phyloP scores from a whole-genome alignment of 805 yeast species.

The Millerozyma acaciae region DNA sequence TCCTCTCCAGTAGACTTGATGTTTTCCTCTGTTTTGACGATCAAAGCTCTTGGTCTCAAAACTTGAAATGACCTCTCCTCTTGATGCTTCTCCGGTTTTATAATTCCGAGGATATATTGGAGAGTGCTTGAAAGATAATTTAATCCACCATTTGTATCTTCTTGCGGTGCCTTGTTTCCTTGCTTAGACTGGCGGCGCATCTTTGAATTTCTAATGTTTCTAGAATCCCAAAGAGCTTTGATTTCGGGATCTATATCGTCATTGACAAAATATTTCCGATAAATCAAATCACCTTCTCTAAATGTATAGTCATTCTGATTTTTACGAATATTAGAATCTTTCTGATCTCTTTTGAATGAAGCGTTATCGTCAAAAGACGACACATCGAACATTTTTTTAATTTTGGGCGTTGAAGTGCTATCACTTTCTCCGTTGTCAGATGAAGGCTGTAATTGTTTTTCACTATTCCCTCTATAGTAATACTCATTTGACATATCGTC shows the following conservation, averaged over 20 bases:
- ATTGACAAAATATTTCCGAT: slow-evolving; percentile 35
- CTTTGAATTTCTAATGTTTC: slow-evolving; percentile 22
- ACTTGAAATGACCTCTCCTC: slow-evolving; percentile 28
- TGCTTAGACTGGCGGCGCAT: background rate
- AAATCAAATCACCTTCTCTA: slow-evolving; percentile 57
- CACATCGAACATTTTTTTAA: background rate
- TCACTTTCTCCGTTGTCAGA: background rate
- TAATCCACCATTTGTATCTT: background rate
- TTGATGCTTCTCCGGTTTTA: background rate
- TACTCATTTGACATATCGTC: slow-evolving; percentile 9
- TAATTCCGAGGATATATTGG: background rate
- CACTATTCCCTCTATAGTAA: slow-evolving; percentile 14
- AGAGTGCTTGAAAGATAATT: background rate
- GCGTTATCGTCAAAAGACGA: background rate
- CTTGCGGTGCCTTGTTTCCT: background rate
- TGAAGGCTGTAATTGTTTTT: slow-evolving; percentile 6
- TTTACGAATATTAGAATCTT: slow-evolving; percentile 14
- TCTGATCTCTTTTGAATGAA: slow-evolving; percentile 17
- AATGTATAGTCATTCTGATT: slow-evolving; percentile 48
- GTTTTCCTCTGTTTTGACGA: slow-evolving; percentile 22
- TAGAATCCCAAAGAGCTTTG: slow-evolving; percentile 47
- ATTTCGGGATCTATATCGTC: slow-evolving; percentile 50
- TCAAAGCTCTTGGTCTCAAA: slow-evolving; percentile 30
- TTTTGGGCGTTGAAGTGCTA: background rate
- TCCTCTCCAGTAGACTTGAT: too few relatives aligned